Percentiles rank a stretch among this genome's conserved stretches.
Conservation (phyloP, 2,329 filamentous ascomycete species). For the Aureobasidium sp. region DNA sequence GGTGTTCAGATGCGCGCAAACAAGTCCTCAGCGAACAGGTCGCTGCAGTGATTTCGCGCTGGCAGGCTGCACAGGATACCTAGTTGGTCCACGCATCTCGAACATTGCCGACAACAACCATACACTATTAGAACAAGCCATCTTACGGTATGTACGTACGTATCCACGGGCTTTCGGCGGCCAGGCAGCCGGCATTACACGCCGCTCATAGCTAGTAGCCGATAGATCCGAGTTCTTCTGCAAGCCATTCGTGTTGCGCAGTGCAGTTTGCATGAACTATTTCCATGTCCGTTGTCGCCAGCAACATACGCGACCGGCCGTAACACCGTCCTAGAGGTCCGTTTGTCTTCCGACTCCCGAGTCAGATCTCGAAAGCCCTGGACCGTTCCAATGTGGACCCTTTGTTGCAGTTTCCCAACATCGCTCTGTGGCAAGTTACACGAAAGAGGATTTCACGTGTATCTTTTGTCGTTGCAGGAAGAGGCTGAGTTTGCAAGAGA, state of each 20-base stretch:
- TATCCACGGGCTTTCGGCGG: not conserved
- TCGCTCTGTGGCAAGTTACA: not conserved
- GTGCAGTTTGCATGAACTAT: not conserved
- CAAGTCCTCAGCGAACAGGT: slow-evolving; percentile 1
- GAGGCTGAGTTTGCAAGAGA: not conserved
- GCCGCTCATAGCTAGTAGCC: not conserved
- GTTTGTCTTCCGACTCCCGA: not conserved
- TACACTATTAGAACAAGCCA: not conserved
- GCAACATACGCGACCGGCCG: not conserved
- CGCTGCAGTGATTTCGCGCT: not conserved
- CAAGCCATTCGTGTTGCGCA: slow-evolving; percentile 9
- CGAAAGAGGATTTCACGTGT: not conserved
- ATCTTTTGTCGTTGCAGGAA: not conserved
- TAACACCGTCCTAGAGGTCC: not conserved
- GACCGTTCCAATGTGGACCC: not conserved
- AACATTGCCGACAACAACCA: not conserved
- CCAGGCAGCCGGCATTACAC: not conserved
- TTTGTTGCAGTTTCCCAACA: not conserved
- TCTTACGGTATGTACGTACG: not conserved
- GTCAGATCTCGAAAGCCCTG: not conserved
- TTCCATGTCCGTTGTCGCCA: not conserved
- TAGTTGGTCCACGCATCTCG: not conserved
- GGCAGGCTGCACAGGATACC: slow-evolving; percentile 2
- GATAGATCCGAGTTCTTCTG: not conserved
- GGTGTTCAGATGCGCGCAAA: slow-evolving; percentile 14